Base-by-base conservation (phyloP, 768 basidiomycete species). In the Multifurca ochricompacta region DNA sequence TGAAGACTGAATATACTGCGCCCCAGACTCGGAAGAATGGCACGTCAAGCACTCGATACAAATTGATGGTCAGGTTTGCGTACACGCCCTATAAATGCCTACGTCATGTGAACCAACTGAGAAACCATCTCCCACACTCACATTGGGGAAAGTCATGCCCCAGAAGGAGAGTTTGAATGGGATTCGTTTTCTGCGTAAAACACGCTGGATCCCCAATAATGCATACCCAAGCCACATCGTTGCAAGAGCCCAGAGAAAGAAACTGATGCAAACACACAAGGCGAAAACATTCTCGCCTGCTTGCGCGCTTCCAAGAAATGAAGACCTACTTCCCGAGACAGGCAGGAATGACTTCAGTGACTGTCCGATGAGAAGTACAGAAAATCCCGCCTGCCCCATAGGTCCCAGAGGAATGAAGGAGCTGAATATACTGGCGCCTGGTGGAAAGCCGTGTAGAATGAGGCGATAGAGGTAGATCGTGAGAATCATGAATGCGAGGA, bases 351-450 rank as follows among this genome's bases (percentile, higher is more conserved):
- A 48, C 34, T 68, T 66, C 64, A 79, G 71, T 46, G 70, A 73
- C 14, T 77, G 71, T 9, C 82, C 82, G n/a, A 81, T 74, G 6
- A 82, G 62, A 16, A 82, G 68, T 34, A 82, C 64, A 1, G 78
- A 72, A 59, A 75, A 81, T 1, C 81, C 82, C 9, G 81, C 76
- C 63, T 89, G 86, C 21, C 81, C 85, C 49, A 77, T 77, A 0
- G 87, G 85, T 3, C 88, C 88, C 2, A 89, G 67, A 0, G 86
- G 85, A n/a, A 90, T 73, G 66, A 88, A 88, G 4, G 78, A 72
- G 5, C 81, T 80, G 53, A 85, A 66, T 45, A 84, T 72, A 13
- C 67, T 66, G 3, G 63, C 62, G 21, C 76, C 77, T 4, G 70
- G 68, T 1, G 81, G 75, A 46, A 80, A 71, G 8, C 82, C 83